A percentile compares a stretch with the other conserved stretches of the same genome.
phyloP scores from a whole-genome alignment of 2,329 filamentous ascomycete genomes.

The Pseudogymnoascus pannorum region DNA sequence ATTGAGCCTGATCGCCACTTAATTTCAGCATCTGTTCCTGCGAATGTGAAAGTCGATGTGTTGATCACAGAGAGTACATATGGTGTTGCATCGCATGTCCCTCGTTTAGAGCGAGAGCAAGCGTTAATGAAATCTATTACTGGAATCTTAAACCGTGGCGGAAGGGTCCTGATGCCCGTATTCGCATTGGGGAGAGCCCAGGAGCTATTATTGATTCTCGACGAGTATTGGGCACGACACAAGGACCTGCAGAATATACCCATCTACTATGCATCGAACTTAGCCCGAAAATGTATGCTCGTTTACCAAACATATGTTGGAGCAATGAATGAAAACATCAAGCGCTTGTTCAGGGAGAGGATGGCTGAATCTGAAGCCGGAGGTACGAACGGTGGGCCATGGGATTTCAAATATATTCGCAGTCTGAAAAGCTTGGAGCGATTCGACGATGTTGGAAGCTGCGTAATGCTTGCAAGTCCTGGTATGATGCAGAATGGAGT shows the following conservation, averaged over 20 bases:
- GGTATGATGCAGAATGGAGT: conserved; percentile 98
- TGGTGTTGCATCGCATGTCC: conserved; percentile 88
- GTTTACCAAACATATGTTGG: conserved; percentile 98
- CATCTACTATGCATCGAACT: conserved; percentile 95
- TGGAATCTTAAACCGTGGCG: conserved; percentile 80
- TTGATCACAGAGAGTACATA: conserved; percentile 97
- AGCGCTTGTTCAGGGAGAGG: conserved; percentile 82
- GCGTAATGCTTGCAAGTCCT: conserved; percentile 94
- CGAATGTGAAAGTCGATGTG: conserved; percentile 85
- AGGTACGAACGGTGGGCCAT: conserved; percentile 73
- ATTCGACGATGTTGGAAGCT: conserved; percentile 91
- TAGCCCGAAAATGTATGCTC: conserved; percentile 95
- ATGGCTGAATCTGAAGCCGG: conserved; percentile 83
- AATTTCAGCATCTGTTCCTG: conserved; percentile 85
- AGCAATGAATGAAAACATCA: conserved; percentile 99
- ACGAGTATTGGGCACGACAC: conserved; percentile 94
- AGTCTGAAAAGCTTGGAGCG: conserved; percentile 87
- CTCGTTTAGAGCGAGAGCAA: conserved; percentile 82
- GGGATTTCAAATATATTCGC: conserved; percentile 94
- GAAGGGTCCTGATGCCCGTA: conserved; percentile 87
- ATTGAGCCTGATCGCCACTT: conserved; percentile 92
- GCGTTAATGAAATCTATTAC: conserved; percentile 95
- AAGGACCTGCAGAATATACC: conserved; percentile 81
- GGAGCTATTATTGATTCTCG: conserved; percentile 86
- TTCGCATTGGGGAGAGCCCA: conserved; percentile 92